Base-by-base conservation (phyloP, 768 basidiomycete species). In the Russula compacta region DNA sequence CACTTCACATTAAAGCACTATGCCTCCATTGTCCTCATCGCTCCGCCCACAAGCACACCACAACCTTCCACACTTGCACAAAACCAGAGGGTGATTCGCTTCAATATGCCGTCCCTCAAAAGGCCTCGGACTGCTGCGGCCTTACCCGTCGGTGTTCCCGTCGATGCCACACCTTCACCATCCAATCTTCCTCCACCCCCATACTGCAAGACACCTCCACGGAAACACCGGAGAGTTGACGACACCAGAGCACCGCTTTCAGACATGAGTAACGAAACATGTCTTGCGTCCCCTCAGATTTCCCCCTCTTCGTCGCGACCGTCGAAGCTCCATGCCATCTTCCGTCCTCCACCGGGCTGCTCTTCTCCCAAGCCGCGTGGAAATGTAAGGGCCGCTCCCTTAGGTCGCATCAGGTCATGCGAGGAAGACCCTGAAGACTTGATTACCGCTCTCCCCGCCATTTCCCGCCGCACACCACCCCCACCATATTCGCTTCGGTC, bases 1-100 rank as follows among this genome's bases (percentile, higher is more conserved):
- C 53, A 58, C 56, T 63, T 62, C 61, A 63, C 61, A 63, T 63
- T 63, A 63, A 63, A 63, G 57, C 61, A 54, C 61, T 36, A 17
- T 29, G 11, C 61, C 46, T 43, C 46, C 56, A 63, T 63, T 58
- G 46, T 58, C 61, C 61, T 53, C 56, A 53, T 53, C 61, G 52
- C 40, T 49, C 44, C 61, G 51, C 39, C 61, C 61, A 62, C 61
- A 62, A 62, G n/a, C 56, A 58, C 51, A 46, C 61, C 61, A 58
- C 56, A 58, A 17, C 43, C 35, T 58, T 53, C 61, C 61, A 62
- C 61, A 62, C 51, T 62, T 36, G 56, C 51, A 48, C 56, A 52
- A 42, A 53, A 15, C 11, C 46, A 3, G 52, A 33, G 49, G 44
- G 61, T 62, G 61, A 42, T 52, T 39, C 17, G 8, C 43, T 52